A percentile compares a stretch with the other conserved stretches of the same genome.
These are phyloP conservation scores for Halophytophthora batemanensis DNA, from an alignment of 352 stramenopile genomes.

Conservation along the genomic window DNA sequence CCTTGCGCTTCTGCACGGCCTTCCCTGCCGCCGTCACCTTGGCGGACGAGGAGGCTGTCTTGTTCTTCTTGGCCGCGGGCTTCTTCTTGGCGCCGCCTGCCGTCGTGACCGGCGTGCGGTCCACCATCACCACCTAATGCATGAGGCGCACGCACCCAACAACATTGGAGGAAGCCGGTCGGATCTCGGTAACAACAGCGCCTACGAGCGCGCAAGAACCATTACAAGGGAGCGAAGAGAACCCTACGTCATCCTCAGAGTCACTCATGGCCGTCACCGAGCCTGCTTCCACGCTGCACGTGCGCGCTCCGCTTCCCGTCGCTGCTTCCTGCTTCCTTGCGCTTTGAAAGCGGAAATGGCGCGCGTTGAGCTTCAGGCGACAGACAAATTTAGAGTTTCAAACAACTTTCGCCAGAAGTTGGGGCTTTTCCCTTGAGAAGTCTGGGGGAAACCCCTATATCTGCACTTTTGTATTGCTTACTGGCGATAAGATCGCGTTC, in stretches of 20 bases:
- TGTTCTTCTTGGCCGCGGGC: conserved; percentile 22
- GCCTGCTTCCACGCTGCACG: background rate
- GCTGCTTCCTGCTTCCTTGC: conserved; percentile 7
- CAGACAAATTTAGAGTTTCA: too few relatives aligned
- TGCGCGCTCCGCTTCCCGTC: too few relatives aligned
- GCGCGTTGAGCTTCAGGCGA: too few relatives aligned
- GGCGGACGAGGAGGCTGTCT: conserved; percentile 21
- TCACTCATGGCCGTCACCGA: conserved; percentile 30
- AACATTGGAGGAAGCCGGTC: conserved; percentile 1
- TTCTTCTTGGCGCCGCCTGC: conserved; percentile 17
- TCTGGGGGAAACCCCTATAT: too few relatives aligned
- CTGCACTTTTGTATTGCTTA: too few relatives aligned
- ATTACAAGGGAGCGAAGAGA: conserved; percentile 2
- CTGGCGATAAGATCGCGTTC: too few relatives aligned
- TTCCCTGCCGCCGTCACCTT: conserved; percentile 24
- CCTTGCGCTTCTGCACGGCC: conserved; percentile 34
- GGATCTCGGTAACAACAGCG: background rate
- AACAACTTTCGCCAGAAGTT: too few relatives aligned
- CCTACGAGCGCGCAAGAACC: background rate
- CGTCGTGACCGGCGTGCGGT: conserved; percentile 14
- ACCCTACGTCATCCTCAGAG: conserved; percentile 50
- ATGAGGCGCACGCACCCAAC: conserved; percentile 1
- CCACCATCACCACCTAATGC: conserved; percentile 25
- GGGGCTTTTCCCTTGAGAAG: too few relatives aligned
- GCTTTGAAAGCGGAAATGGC: background rate